Evolutionary conservation across 495 filamentous ascomycete genomes (phyloP).

Genomic region (Tricharina praecox): DNA sequence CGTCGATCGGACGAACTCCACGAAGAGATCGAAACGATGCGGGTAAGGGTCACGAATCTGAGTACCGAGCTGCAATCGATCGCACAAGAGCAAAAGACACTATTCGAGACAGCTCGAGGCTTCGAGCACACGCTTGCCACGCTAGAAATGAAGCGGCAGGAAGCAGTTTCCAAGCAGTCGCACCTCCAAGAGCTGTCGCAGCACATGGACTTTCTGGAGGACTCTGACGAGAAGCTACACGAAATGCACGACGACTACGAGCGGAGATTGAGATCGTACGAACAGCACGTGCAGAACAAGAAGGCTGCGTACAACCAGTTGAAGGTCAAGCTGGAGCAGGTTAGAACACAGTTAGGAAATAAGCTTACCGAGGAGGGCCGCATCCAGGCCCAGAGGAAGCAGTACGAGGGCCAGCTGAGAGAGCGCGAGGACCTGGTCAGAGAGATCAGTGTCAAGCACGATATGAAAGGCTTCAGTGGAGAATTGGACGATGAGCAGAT

Average conservation of each 20-base stretch:
- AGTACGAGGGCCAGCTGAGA: conserved; percentile 62
- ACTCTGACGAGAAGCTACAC: conserved; percentile 63
- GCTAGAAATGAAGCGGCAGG: conserved; percentile 56
- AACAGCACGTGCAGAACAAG: conserved; percentile 44
- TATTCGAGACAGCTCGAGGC: conserved; percentile 42
- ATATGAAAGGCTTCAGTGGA: conserved; percentile 66
- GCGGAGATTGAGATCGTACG: conserved; percentile 46
- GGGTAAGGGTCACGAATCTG: conserved; percentile 40
- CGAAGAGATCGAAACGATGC: conserved; percentile 54
- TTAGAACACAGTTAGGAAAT: conserved; percentile 39
- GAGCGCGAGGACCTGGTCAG: conserved; percentile 54
- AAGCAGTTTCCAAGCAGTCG: conserved; percentile 41
- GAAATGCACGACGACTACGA: conserved; percentile 68
- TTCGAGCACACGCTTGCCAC: conserved; percentile 50
- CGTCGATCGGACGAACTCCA: conserved; percentile 41
- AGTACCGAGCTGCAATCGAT: conserved; percentile 35
- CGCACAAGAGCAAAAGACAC: conserved; percentile 30
- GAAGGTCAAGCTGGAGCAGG: conserved; percentile 41
- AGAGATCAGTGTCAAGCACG: conserved; percentile 60
- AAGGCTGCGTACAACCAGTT: conserved; percentile 47
- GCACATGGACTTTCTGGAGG: conserved; percentile 54
- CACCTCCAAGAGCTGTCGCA: conserved; percentile 39
- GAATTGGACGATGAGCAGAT: conserved; percentile 59
- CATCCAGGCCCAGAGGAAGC: conserved; percentile 67
- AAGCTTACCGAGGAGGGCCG: conserved; percentile 76